A percentile compares a stretch with the other conserved stretches of the same genome.
Conservation (phyloP, 805 yeast species). For the Jamesozyma gamospora region DNA sequence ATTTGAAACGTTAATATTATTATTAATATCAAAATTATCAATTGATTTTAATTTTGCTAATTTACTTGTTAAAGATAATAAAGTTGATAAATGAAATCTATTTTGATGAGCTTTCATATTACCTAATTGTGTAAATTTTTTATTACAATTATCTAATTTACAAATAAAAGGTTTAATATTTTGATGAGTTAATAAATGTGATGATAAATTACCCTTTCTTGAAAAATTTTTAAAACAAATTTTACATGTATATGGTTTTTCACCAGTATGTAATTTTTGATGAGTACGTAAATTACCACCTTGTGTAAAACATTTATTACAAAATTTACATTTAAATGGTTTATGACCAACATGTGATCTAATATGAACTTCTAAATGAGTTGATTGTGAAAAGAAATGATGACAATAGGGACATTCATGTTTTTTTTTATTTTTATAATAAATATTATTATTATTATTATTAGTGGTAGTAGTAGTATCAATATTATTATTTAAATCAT, state of each 20-base stretch:
- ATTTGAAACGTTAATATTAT: conserved; percentile 37
- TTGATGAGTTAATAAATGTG: conserved; percentile 76
- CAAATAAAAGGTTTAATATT: conserved; percentile 72
- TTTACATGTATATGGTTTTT: conserved; percentile 77
- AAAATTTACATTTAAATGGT: conserved; percentile 70
- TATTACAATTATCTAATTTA: conserved; percentile 69
- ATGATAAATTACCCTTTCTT: conserved; percentile 84
- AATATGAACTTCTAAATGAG: conserved; percentile 83
- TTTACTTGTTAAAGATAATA: conserved; percentile 55
- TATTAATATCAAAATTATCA: conserved; percentile 6
- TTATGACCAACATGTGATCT: conserved; percentile 80
- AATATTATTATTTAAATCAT: background rate
- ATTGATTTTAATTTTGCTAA: conserved; percentile 54
- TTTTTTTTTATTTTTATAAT: conserved; percentile 30
- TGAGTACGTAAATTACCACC: conserved; percentile 87
- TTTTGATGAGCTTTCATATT: conserved; percentile 92
- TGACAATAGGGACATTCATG: conserved; percentile 71
- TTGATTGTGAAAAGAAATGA: conserved; percentile 77
- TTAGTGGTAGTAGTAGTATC: background rate
- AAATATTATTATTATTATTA: background rate
- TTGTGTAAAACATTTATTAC: conserved; percentile 78
- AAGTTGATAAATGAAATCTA: conserved; percentile 67
- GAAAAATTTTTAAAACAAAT: conserved; percentile 70
- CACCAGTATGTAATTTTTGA: conserved; percentile 80
- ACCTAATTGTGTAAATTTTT: conserved; percentile 84